Evolutionary conservation across 768 basidiomycete genomes (phyloP).

Genomic region (Suillus decipiens): DNA sequence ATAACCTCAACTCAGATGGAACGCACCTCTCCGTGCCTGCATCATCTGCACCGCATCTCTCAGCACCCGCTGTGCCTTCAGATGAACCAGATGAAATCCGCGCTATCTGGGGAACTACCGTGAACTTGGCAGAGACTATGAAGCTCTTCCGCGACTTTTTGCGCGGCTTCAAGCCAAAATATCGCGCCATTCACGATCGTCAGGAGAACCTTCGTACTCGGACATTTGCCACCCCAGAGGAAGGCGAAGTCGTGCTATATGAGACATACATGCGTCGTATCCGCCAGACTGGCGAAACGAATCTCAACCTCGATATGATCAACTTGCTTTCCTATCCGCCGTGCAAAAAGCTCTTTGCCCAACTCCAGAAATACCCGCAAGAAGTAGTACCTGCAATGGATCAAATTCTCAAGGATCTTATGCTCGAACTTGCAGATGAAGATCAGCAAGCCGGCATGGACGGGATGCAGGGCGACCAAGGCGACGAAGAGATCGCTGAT

Average conservation of each 20-base stretch:
- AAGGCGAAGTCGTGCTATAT: constrained; percentile 72
- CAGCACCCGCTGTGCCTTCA: constrained; percentile 59
- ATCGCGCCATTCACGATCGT: constrained; percentile 72
- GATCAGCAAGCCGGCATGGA: constrained; percentile 72
- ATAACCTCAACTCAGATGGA: constrained; percentile 61
- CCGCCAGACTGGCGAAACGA: constrained; percentile 90
- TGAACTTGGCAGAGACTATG: constrained; percentile 91
- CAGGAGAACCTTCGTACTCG: constrained; percentile 55
- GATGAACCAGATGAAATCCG: constrained; percentile 84
- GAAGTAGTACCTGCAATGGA: constrained; percentile 98
- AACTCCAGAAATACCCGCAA: constrained; percentile 92
- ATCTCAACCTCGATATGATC: constrained; percentile 86
- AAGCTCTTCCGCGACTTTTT: constrained; percentile 87
- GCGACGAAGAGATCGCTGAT: constrained; percentile 85
- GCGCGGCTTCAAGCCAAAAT: constrained; percentile 91
- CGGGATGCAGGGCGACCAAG: constrained; percentile 74
- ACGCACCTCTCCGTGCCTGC: constrained; percentile 55
- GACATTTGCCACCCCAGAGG: constrained; percentile 57
- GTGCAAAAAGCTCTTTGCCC: constrained; percentile 77
- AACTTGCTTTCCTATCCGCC: constrained; percentile 89
- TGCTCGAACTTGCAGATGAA: constrained; percentile 84
- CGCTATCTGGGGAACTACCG: constrained; percentile 98
- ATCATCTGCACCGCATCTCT: constrained; percentile 57
- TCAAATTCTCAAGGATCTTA: constrained; percentile 89
- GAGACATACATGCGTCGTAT: constrained; percentile 81